Evolutionary conservation across 106 monocot species (phyloP), one percentile per base, ranked within the genome.

Genomic region (Posidonia australis): DNA sequence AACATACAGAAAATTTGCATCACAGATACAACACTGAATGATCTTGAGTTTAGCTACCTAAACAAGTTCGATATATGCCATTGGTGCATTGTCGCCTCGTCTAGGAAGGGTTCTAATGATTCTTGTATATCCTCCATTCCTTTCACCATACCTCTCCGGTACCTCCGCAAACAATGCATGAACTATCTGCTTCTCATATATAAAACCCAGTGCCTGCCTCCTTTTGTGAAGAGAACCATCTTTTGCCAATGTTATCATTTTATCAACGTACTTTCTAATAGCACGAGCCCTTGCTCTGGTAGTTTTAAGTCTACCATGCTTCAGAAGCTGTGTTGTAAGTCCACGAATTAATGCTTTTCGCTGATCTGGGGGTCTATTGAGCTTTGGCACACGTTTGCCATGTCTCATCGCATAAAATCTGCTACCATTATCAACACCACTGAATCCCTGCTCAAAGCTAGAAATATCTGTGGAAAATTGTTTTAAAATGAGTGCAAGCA

Each of bases 211-310:
- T 41, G 98, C 91, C 46, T 99, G 91, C 44, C 98, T 87, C 77
- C 98, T 99, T 69, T 99, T 99, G 65, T 99, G 98, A 18, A 91
- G 83, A 59, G 91, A 91, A 22, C 98, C 98, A 54, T 99, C 91
- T 64, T 91, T 99, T 10, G 98, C 91, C 56, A 99, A 56, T 32
- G 91, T 99, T 60, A 91, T 83, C 98, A 99, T 99, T 78, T 88
- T 82, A 46, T 99, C 98, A 20, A 81, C 91, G 69, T 81, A 91
- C 36, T 90, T 91, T 69, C 98, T 82, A 64, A 99, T 77, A 6
- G 91, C 91, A 20, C 80, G 85, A 45, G 98, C 98, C 57, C 91
- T 78, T 56, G 88, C 81, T 68, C 78, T 70, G 5, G 98, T 99
- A n/a, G 98, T 99, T 51, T 91, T 99, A 54, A 99, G 91, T 49